Evolutionary conservation across 495 filamentous ascomycete genomes (phyloP), one percentile per base, ranked within the genome.

Genomic region (Podospora appendiculata): DNA sequence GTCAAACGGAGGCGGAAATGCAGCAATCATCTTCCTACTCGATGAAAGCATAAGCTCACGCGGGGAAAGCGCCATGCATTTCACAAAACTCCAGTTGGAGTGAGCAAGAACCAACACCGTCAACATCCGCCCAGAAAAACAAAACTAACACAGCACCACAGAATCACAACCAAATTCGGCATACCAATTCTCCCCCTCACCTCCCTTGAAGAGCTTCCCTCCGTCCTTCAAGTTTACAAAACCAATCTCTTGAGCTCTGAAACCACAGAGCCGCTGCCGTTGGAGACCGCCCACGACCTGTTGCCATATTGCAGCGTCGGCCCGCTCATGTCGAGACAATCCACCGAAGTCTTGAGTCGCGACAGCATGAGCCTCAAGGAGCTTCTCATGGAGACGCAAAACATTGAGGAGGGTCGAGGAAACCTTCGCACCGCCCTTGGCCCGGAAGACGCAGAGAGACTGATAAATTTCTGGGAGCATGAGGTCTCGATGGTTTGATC

Each of bases 1-100:
- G 53, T 61, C 79, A 32, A 63, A 63, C 9, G 68, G 72, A 19
- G 65, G 67, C 11, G 54, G 62, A 25, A 58, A 73, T 39, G 63
- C 77, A 14, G 76, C 70, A 43, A 71, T 87, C 40, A 58, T 77
- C 12, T 82, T 85, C 58, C 64, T 85, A 3, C 67, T 85, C 1
- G 67, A 67, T 8, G 61, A 66, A 6, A 56, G 62, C 19, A 36
- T 40, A 11, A n/a, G 58, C 47, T 12, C n/a, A n/a, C n/a, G n/a
- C n/a, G n/a, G n/a, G n/a, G 48, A 49, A 1, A 54, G 45, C 43
- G 59, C 65, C 12, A 66, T 61, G 47, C 50, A 58, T 13, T 52
- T 71, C 51, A 72, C 74, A 67, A 58, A 62, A 44, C 68, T 79
- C 45, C 74, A 79, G 52, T 55, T 65, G 48, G 48, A 70, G 70